Base-by-base conservation (phyloP, 2,329 filamentous ascomycete species). In the Arthrobotrys musiformis region DNA sequence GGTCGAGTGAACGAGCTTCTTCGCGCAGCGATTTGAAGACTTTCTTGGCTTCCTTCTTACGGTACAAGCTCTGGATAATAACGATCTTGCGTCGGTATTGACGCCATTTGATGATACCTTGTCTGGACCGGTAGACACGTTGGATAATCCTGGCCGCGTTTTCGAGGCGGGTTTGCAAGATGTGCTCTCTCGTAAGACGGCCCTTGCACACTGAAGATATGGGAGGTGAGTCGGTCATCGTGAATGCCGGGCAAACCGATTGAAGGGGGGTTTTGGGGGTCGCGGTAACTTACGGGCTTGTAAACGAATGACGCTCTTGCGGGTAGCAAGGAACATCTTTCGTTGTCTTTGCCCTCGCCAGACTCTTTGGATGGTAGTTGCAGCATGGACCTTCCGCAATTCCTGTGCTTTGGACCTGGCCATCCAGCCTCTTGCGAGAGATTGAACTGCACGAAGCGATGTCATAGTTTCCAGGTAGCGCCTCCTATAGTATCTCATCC, bases 291-390 rank as follows among this genome's bases (percentile, higher is more conserved):
- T 80, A 81, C 80, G 70, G 69, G 95, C 93, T 86, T 98, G 93
- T 82, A 97, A 94, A 80, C 93, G 86, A 81, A 98, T 90, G 82
- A 98, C 87, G 82, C 97, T 92, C 84, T 90, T 90, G 81, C 94
- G 90, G 82, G 97, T 92, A 79, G 87, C 85, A 82, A 91, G 85
- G 86, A 93, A 99, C 70, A 86, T 86, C 85, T 92, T 96, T 81
- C 93, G 90, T 82, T 97, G 92, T 85, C 94, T 97, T 81, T 93
- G 90, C 68, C 95, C 95, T 82, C 92, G 91, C 94, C 95, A 99
- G 70, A 97, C 90, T 82, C 93, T 89, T 85, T 99, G 95, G 80
- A 99, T 98, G 15, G 92, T 94, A 19, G 93, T 97, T 50, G 94
- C 95, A 72, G 94, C 93, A 85, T 91, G 94, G 85, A 92, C 86